Evolutionary conservation across 2,329 filamentous ascomycete species (phyloP).

Genomic region (Penicillium vulpinum): DNA sequence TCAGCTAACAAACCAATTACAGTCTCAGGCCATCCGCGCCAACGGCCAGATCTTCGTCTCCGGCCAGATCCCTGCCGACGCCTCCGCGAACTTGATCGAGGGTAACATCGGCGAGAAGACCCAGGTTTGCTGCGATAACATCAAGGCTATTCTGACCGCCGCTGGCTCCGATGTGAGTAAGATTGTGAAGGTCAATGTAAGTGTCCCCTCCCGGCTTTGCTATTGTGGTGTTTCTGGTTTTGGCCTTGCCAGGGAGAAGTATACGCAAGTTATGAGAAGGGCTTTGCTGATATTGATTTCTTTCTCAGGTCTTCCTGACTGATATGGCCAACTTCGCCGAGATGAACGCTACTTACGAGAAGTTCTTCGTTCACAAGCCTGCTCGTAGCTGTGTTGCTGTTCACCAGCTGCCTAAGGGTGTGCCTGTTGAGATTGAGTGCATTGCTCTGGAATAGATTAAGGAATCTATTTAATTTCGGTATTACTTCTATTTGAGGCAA

Average conservation of each 20-base stretch:
- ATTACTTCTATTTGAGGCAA: background rate
- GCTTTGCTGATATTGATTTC: background rate
- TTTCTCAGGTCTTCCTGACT: conserved; percentile 70
- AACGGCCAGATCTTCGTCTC: conserved; percentile 70
- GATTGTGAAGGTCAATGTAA: conserved; percentile 79
- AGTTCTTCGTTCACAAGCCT: conserved; percentile 67
- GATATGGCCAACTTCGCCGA: conserved; percentile 87
- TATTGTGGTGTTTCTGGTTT: background rate
- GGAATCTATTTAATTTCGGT: background rate
- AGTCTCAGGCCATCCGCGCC: conserved; percentile 65
- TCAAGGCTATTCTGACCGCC: conserved; percentile 78
- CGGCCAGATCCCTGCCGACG: conserved; percentile 73
- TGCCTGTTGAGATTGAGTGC: conserved; percentile 66
- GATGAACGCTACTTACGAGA: conserved; percentile 73
- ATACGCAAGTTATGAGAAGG: background rate
- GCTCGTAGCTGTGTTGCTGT: conserved; percentile 65
- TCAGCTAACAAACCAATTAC: conserved; percentile 1
- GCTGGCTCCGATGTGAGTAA: conserved; percentile 75
- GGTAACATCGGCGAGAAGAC: conserved; percentile 70
- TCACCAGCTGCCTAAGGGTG: conserved; percentile 62
- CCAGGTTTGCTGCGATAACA: conserved; percentile 72
- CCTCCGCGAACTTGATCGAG: conserved; percentile 59
- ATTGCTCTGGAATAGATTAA: conserved; percentile 54
- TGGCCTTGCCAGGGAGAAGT: background rate
- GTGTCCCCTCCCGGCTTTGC: conserved; percentile 11